Evolutionary conservation across 805 yeast genomes (phyloP).

Genomic region (Schwanniomyces sp.): DNA sequence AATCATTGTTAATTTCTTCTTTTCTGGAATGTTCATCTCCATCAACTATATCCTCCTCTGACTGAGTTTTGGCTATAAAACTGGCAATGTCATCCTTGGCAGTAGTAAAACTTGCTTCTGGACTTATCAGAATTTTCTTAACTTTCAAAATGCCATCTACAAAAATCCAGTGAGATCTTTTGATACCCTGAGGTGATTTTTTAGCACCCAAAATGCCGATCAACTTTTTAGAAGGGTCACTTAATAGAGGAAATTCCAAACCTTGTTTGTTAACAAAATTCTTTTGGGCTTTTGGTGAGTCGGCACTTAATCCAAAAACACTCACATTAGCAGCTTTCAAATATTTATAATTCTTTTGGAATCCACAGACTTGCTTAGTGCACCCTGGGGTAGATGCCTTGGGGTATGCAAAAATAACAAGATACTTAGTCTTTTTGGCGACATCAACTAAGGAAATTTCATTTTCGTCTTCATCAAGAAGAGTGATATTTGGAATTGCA

Average conservation of each 20-base stretch:
- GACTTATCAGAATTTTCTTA: constrained; percentile 53
- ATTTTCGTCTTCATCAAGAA: constrained; percentile 70
- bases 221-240: constrained; percentile 72
- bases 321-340: constrained; percentile 52
- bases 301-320: constrained; percentile 83
- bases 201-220: constrained; percentile 80
- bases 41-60: background rate
- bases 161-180: constrained; percentile 92
- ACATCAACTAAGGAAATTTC: constrained; percentile 36
- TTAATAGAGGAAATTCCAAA: constrained; percentile 70
- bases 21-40: background rate
- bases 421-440: constrained; percentile 29
- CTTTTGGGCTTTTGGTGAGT: constrained; percentile 74
- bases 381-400: constrained; percentile 96
- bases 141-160: constrained; percentile 67
- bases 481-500: constrained; percentile 59
- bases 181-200: constrained; percentile 72
- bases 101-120: constrained; percentile 53
- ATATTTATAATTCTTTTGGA: constrained; percentile 61
- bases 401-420: constrained; percentile 70
- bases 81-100: constrained; percentile 58
- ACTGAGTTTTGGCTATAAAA: constrained; percentile 23
- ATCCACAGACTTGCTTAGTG: constrained; percentile 91
- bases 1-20: background rate
- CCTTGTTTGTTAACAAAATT: constrained; percentile 71